Evolutionary conservation across 306 rosid species (phyloP), one percentile per base, ranked within the genome.

Genomic region (Corylus avellana): DNA sequence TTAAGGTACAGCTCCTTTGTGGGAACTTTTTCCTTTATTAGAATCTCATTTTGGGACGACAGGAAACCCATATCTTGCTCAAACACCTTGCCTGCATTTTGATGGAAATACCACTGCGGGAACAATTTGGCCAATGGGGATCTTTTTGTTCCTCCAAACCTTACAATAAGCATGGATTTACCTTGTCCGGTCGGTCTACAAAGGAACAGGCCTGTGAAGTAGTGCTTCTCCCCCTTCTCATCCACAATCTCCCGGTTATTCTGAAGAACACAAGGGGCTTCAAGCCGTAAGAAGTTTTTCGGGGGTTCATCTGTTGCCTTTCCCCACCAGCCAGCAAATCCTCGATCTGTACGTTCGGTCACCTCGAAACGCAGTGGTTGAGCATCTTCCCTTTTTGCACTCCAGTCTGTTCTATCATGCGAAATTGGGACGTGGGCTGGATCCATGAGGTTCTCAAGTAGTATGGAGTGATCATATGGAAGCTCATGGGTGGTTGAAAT

Each of bases 41-140:
- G 89, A 73, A 86, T 82, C 80, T 95, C 99, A 56, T 95, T 95
- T 58, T 95, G 99, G 46, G 98, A 95, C 18, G 99, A 95, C 4
- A 95, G 85, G 78, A 95, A 95, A 27, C 99, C 99, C 99, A 95
- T 95, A 84, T 95, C 99, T 81, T 95, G 99, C 87, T 95, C 99
- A 80, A 95, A 95, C 35, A 95, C 98, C 85, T 91, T 95, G 77
- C 94, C 62, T 14, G 97, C 97, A 85, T 93, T 95, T 90, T 95
- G 99, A 84, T 95, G 99, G 64, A 95, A 82, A 85, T 87, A 95
- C 99, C 99, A 95, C 81, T 79, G 12, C 0, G 99, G 99, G 77
- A 95, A 90, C 78, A 91, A 73, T 47, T 95, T 91, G 12, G 51
- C 75, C 0, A 90, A 12, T 4, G 88, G 86, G 25, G 96, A 80